Base-by-base conservation (phyloP, 2,329 filamentous ascomycete species). In the Colletotrichum australisinense region DNA sequence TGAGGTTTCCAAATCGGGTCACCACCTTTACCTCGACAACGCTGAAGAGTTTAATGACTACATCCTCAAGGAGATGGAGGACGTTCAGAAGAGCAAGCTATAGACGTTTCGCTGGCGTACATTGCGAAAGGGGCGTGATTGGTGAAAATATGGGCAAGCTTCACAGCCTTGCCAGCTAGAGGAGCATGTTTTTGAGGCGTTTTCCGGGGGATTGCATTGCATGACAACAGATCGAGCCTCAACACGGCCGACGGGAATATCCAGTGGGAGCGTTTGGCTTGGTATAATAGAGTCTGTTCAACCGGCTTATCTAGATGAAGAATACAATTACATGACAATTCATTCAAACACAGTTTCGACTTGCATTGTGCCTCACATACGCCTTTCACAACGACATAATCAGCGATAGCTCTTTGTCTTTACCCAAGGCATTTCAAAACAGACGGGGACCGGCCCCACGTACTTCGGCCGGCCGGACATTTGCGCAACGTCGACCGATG, bases 1-100 rank as follows among this genome's bases (percentile, higher is more conserved):
- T 5, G 87, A 98, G 38, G 92, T 99, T 16, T 82, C 81, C 73
- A 88, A 88, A 77, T 88, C 89, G 0, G 89, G 89, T 0, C 89
- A 91, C 63, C 89, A 91, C 78, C 78, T 91, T 9, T 91, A 91
- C 79, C 81, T 91, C 30, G 89, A 91, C 75, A 91, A 91, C 74
- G 84, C 89, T 0, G 86, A 89, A 0, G 85, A 88, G 63, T 91
- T 91, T 78, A 91, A 91, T 79, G 78, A 85, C 3, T 82, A 86
- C 58, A 82, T 91, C 12, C 81, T 80, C 19, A 85, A 86, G 75
- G 89, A 91, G 77, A 78, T 92, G 78, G 86, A 88, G 30, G 87
- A 89, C 56, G 89, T 87, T 2, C 28, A 67, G 26, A 72, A 60
- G 32, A 73, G 67, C 67, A 62, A 66, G 24, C 12, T 62, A 35